Base-by-base conservation (phyloP, 2,329 filamentous ascomycete genomes). In the Colletotrichum lindemuthianum region DNA sequence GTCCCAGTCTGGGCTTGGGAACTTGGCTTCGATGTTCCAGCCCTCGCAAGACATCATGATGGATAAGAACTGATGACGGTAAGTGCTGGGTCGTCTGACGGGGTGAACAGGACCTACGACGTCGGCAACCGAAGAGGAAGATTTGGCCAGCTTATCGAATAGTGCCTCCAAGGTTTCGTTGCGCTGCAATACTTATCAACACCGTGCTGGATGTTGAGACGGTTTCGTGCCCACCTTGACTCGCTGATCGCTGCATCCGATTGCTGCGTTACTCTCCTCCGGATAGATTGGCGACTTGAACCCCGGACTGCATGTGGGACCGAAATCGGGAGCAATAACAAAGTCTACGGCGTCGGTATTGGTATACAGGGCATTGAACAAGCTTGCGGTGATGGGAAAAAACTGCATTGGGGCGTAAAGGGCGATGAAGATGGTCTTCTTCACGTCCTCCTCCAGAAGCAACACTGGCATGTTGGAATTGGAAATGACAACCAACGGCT, bases 361-460 rank as follows among this genome's bases (percentile, higher is more conserved):
- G 8, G 73, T 70, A 13, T 73, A 57, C 13, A 79, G 49, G 12
- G 65, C 60, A 39, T 76, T 69, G 11, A 82, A 61, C 3, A 78
- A 40, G 9, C 66, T 47, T 4, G 79, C 79, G 24, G 81, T 60
- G 7, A 59, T 1, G 5, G 77, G 75, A 50, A 79, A 78, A 0
- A 39, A 48, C 10, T 24, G 24, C 6, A 70, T 65, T 2, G 79
- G 79, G 3, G 67, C 15, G 61, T 81, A 81, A 2, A 81, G 41
- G 2, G 69, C 63, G 2, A 60, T 53, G 55, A 81, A 79, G 34
- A 81, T 71, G 7, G 76, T 45, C 49, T 58, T 56, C 69, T 78
- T 78, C 47, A 83, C 32, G 59, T 78, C 73, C 58, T 70, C 72
- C 40, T 76, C 74, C 7, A 79, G 76, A 34, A 82, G 45, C 40